Percentiles rank a stretch among this genome's conserved stretches.
Evolutionary conservation across 371 early-diverging fungal genomes (phyloP).

Genomic region (Haplosporangium sp.): DNA sequence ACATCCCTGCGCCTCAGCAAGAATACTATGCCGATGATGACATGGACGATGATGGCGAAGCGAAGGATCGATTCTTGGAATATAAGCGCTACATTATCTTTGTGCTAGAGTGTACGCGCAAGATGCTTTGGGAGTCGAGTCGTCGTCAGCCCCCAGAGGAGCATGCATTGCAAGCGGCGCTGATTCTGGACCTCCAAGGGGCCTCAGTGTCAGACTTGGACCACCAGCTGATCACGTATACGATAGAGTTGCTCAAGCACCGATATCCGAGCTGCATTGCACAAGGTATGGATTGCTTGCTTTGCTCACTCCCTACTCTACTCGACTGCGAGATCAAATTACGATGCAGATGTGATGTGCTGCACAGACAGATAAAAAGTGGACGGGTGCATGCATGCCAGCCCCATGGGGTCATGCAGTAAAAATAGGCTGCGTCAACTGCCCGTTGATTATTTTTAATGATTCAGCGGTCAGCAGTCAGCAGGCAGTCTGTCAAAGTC

Average conservation of each 20-base stretch:
- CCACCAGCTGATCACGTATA: slow-evolving; percentile 46
- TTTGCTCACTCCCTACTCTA: too few relatives aligned
- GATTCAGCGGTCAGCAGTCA: background rate
- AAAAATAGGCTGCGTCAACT: too few relatives aligned
- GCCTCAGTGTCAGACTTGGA: slow-evolving; percentile 51
- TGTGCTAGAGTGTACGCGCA: slow-evolving; percentile 50
- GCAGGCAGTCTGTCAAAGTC: background rate
- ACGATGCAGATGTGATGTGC: too few relatives aligned
- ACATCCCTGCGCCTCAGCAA: slow-evolving; percentile 36
- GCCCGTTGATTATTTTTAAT: too few relatives aligned
- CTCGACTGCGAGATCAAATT: too few relatives aligned
- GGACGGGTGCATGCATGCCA: too few relatives aligned
- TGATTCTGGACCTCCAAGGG: slow-evolving; percentile 49
- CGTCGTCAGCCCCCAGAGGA: slow-evolving; percentile 45
- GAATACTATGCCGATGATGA: slow-evolving; percentile 16
- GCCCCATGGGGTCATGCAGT: too few relatives aligned
- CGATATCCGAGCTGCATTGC: slow-evolving; percentile 55
- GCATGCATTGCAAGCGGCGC: slow-evolving; percentile 41
- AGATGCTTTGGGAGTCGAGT: slow-evolving; percentile 50
- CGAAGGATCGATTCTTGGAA: slow-evolving; percentile 39
- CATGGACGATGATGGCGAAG: slow-evolving; percentile 9
- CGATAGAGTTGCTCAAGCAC: slow-evolving; percentile 49
- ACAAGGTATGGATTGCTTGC: slow-evolving; percentile 24
- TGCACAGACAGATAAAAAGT: too few relatives aligned
- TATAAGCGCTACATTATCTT: slow-evolving; percentile 51